phyloP scores from a whole-genome alignment of 1,284 basidiomycete species.

The Schizophyllum amplum region DNA sequence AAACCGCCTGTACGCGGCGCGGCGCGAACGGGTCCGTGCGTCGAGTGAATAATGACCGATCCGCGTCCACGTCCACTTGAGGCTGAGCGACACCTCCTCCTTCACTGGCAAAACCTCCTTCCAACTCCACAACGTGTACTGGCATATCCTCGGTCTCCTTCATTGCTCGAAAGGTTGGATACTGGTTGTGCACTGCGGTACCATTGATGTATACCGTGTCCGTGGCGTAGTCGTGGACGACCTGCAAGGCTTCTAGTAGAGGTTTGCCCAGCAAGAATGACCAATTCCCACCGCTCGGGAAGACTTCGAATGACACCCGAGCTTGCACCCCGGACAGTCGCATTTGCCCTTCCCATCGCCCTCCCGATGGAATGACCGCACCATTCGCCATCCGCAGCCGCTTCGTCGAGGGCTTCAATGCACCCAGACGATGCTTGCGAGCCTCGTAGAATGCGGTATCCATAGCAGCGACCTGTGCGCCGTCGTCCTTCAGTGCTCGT shows the following conservation, averaged over 20 bases:
- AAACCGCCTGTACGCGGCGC: background rate
- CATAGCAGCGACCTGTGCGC: conserved; percentile 6
- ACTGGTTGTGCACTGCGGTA: too few species aligned
- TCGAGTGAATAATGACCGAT: too few species aligned
- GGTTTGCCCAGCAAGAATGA: conserved; percentile 9
- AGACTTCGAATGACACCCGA: conserved; percentile 5
- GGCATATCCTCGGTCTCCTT: too few species aligned
- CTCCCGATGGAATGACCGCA: background rate
- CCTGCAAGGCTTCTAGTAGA: conserved; percentile 1
- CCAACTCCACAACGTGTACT: too few species aligned
- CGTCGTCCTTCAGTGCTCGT: conserved; percentile 6
- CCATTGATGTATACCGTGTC: background rate
- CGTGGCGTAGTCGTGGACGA: conserved; percentile 3
- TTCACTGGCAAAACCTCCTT: too few species aligned
- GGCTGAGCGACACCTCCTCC: too few species aligned
- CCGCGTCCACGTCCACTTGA: too few species aligned
- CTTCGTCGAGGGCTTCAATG: background rate
- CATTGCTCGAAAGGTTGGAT: too few species aligned
- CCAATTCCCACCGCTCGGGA: conserved; percentile 9
- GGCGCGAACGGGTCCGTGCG: conserved; percentile 4
- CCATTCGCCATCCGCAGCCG: conserved; percentile 8
- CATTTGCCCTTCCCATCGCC: background rate
- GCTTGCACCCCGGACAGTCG: background rate
- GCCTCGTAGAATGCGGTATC: conserved; percentile 3
- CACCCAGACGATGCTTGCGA: conserved; percentile 1